Percentiles rank a stretch among this genome's conserved stretches.
phyloP scores from a whole-genome alignment of 805 yeast species.

The Yamadazyma olivae region DNA sequence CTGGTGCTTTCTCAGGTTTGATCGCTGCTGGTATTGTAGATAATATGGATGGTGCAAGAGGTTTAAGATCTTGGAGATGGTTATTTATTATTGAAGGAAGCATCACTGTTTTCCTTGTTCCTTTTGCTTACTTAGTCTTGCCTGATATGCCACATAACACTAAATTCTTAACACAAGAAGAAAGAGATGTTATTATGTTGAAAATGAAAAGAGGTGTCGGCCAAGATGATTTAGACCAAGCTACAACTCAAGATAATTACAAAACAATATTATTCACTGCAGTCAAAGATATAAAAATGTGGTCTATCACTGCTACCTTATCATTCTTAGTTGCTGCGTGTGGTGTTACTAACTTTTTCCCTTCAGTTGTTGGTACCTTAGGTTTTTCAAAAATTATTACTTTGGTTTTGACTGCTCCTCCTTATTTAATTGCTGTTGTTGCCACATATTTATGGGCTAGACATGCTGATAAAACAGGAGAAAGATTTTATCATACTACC shows the following conservation, averaged over 20 bases:
- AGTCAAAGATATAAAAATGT: slow-evolving; percentile 41
- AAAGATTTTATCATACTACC: slow-evolving; percentile 49
- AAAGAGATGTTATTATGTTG: slow-evolving; percentile 42
- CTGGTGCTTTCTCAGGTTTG: slow-evolving; percentile 55
- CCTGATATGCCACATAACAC: slow-evolving; percentile 55
- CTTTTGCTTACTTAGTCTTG: slow-evolving; percentile 44
- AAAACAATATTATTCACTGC: slow-evolving; percentile 35
- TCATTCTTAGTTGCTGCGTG: slow-evolving; percentile 54
- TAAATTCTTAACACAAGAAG: slow-evolving; percentile 42
- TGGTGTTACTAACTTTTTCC: slow-evolving; percentile 61
- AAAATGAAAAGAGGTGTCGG: slow-evolving; percentile 41
- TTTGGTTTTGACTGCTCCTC: slow-evolving; percentile 58
- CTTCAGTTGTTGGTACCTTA: slow-evolving; percentile 56
- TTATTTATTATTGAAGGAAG: slow-evolving; percentile 56
- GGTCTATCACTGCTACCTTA: slow-evolving; percentile 44
- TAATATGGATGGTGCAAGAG: slow-evolving; percentile 35
- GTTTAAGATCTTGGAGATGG: slow-evolving; percentile 53
- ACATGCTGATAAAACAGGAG: slow-evolving; percentile 56
- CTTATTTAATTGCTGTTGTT: slow-evolving; percentile 50
- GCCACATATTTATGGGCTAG: slow-evolving; percentile 51
- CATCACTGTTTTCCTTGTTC: slow-evolving; percentile 45
- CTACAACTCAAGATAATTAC: slow-evolving; percentile 30
- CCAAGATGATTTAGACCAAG: slow-evolving; percentile 34
- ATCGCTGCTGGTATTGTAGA: slow-evolving; percentile 53
- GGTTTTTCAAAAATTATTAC: slow-evolving; percentile 49